Base-by-base conservation (phyloP, 1,139 yeast genomes). In the Meyerozyma elateridarum region DNA sequence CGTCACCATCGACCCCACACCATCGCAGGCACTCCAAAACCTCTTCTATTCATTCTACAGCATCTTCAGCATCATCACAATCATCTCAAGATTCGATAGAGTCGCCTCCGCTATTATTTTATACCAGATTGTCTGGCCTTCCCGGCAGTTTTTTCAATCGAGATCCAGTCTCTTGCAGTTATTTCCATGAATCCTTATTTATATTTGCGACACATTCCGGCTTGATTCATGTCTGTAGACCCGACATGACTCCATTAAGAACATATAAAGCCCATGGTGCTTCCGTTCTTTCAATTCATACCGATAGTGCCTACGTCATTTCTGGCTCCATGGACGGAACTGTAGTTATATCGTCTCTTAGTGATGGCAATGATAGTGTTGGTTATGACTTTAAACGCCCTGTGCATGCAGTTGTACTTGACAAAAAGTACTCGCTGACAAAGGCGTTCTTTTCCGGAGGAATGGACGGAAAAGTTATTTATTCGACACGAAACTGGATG, bases 261-360 rank as follows among this genome's bases (percentile, higher is more conserved):
- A 80, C 95, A 0, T 72, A 85, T 40, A 76, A 85, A 44, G 91
- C 93, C 1, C 96, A 93, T 46, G 65, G 85, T 30, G 91, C 97
- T 0, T 85, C 96, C 0, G 75, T 91, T 2, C 59, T 89, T 26
- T 75, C 87, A 0, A 61, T 79, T 3, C 75, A 79, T 36, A 73
- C 84, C 0, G 95, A 87, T 48, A 94, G 93, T 0, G 56, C 58
- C 8, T 78, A 70, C 46, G 76, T 89, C 43, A 94, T 89, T 0
- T 80, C 94, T 0, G 95, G 89, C 0, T 87, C 96, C 0, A 81
- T 89, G 67, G 97, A 91, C 51, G 97, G 98, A 0, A 84, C 95
- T 0, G 83, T 89, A 0, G 88, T 85, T 0, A 74, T 89, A 8
- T 93, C 95, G 0, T 73, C 89, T 0, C 62, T 84, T 0, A 40